Evolutionary conservation across 306 rosid genomes (phyloP).

Genomic region (Sophora flavescens): DNA sequence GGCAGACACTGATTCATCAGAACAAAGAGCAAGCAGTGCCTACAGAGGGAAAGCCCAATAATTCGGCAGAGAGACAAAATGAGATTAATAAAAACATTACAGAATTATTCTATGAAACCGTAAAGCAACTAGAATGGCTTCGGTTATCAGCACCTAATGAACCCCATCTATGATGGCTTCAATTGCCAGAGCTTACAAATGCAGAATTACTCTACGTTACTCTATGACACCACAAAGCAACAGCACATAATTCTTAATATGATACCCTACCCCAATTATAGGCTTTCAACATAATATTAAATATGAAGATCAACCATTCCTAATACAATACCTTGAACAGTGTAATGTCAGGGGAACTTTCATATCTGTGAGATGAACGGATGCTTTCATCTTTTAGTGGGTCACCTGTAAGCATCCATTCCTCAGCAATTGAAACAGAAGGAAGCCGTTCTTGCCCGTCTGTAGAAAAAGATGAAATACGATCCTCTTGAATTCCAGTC

Average conservation of each 20-base stretch:
- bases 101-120: slow-evolving; percentile 15
- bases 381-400: slow-evolving; percentile 73
- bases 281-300: slow-evolving; percentile 18
- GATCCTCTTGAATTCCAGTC: slow-evolving; percentile 98
- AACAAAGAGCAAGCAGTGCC: slow-evolving; percentile 93
- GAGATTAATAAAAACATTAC: slow-evolving; percentile 36
- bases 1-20: slow-evolving; percentile 87
- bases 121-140: slow-evolving; percentile 22
- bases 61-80: slow-evolving; percentile 44
- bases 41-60: slow-evolving; percentile 55
- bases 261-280: slow-evolving; percentile 1
- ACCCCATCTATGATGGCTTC: not conserved
- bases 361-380: slow-evolving; percentile 89
- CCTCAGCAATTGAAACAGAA: slow-evolving; percentile 87
- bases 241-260: slow-evolving; percentile 15
- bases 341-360: slow-evolving; percentile 92
- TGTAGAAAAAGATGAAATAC: slow-evolving; percentile 68
- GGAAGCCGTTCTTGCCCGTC: slow-evolving; percentile 98
- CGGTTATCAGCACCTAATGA: slow-evolving; percentile 24
- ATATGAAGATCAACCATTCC: slow-evolving; percentile 35
- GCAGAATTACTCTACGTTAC: not conserved
- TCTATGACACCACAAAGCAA: slow-evolving; percentile 33
- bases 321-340: slow-evolving; percentile 79
- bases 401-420: slow-evolving; percentile 97
- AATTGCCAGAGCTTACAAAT: slow-evolving; percentile 31